Evolutionary conservation across 495 filamentous ascomycete genomes (phyloP).

Genomic region (Lasiosphaeria miniovina): DNA sequence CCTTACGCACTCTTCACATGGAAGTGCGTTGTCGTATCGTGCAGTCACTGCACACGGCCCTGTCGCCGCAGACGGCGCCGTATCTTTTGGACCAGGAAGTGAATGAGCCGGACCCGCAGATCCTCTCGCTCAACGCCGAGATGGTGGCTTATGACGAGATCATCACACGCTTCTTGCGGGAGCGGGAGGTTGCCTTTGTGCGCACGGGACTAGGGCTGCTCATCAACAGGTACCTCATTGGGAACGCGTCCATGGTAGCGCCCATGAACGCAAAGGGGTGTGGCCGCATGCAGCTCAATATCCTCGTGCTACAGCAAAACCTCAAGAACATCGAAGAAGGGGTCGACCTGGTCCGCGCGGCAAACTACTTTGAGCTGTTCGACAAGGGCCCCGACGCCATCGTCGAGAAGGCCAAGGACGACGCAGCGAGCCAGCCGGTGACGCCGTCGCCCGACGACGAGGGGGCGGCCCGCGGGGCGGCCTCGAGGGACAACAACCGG

Average conservation of each 20-base stretch:
- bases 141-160: slow-evolving; percentile 83
- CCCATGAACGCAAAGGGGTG: slow-evolving; percentile 61
- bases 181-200: slow-evolving; percentile 65
- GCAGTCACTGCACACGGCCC: slow-evolving; percentile 56
- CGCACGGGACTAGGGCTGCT: slow-evolving; percentile 61
- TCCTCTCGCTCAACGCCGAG: slow-evolving; percentile 74
- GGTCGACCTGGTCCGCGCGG: slow-evolving; percentile 65
- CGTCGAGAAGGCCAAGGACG: slow-evolving; percentile 59
- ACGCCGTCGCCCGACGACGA: slow-evolving; percentile 24
- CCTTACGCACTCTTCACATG: slow-evolving; percentile 80
- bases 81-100: slow-evolving; percentile 73
- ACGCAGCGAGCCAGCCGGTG: slow-evolving; percentile 24
- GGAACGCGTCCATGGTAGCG: slow-evolving; percentile 42
- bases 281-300: slow-evolving; percentile 80
- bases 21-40: slow-evolving; percentile 82
- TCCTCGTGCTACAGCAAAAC: slow-evolving; percentile 91
- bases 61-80: slow-evolving; percentile 56
- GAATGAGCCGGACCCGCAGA: slow-evolving; percentile 72
- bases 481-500: slow-evolving; percentile 32
- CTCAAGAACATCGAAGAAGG: slow-evolving; percentile 84
- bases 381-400: slow-evolving; percentile 69
- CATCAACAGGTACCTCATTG: slow-evolving; percentile 42
- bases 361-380: slow-evolving; percentile 79
- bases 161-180: slow-evolving; percentile 63
- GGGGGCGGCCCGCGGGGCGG: slow-evolving; percentile 18